Evolutionary conservation across 2,329 filamentous ascomycete species (phyloP), one percentile per base, ranked within the genome.

Genomic region (Magnaporthiopsis rhizophila): DNA sequence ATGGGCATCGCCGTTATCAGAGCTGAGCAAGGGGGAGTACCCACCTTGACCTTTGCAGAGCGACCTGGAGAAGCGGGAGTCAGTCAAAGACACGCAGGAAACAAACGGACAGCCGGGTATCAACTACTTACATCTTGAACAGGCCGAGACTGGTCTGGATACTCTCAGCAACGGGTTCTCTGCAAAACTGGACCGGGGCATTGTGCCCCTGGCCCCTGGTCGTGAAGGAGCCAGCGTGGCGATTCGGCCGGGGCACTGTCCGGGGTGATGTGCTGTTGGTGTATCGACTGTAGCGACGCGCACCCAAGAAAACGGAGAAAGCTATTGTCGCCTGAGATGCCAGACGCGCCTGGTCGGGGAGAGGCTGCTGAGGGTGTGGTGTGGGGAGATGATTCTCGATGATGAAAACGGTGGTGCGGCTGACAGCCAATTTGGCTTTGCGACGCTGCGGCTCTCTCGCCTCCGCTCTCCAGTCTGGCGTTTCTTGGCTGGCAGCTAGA

Each of bases 41-140:
- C 71, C 73, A 89, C 87, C 82, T 96, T 97, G 74, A 98, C 92
- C 79, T 99, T 99, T 64, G 94, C 93, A 66, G 89, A 86, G 66
- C 95, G 91, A 79, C 86, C 86, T 86, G 63, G 34, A 45, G 36
- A 18, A 3, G 8, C 30, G 6, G 7, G 36, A 32, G 45, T 53
- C 45, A 53, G 45, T n/a, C 21, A n/a, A n/a, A 7, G 21, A 21
- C 18, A 11, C 18, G 18, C 45, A n/a, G 18, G 21, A n/a, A 7
- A 9, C 45, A n/a, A 3, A n/a, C 45, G 12, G 45, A 21, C 45
- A 15, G 45, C 3, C 45, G 12, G 45, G 18, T 21, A 15, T 8
- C 6, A 62, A 60, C 38, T 58, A 74, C 80, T 76, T 67, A 81
- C 90, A 94, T 80, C 89, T 83, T 65, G 89, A 90, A 74, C 90